A percentile compares a stretch with the other conserved stretches of the same genome.
Conservation (phyloP, 805 yeast species). For the Barnettozyma sp. region DNA sequence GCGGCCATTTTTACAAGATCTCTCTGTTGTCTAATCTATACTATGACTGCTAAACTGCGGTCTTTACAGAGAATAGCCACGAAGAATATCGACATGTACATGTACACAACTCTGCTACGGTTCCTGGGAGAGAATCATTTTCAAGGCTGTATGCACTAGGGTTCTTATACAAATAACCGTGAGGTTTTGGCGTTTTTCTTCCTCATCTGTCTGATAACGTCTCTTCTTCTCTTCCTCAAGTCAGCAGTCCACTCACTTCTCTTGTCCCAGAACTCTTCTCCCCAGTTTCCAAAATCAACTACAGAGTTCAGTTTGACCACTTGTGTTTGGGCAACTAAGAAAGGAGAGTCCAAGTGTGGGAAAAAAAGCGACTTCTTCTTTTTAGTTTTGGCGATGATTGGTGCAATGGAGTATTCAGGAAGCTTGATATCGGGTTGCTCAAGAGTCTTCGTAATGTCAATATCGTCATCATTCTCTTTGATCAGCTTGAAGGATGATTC, state of each 20-base stretch:
- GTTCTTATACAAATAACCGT: conserved; percentile 14
- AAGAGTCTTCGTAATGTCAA: conserved; percentile 31
- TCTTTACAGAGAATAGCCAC: too few species aligned
- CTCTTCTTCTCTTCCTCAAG: conserved; percentile 69
- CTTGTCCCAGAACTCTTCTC: conserved; percentile 71
- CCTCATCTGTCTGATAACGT: conserved; percentile 52
- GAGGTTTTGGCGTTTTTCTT: conserved; percentile 32
- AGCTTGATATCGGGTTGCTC: conserved; percentile 22
- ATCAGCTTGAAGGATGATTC: conserved; percentile 35
- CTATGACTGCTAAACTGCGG: not conserved
- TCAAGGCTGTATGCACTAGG: conserved; percentile 60
- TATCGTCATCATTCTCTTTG: conserved; percentile 42
- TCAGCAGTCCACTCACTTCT: conserved; percentile 76
- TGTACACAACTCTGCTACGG: too few species aligned
- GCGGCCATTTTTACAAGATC: conserved; percentile 12
- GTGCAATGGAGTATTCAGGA: conserved; percentile 15
- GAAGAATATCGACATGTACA: too few species aligned
- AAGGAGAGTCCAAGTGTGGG: conserved; percentile 80
- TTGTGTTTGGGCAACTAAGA: conserved; percentile 79
- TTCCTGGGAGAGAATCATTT: conserved; percentile 44
- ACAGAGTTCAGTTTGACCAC: conserved; percentile 43
- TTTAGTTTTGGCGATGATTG: conserved; percentile 24
- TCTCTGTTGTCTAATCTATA: not conserved
- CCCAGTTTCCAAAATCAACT: conserved; percentile 45
- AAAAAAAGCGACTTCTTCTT: conserved; percentile 60